Base-by-base conservation (phyloP, 2,329 filamentous ascomycete genomes). In the Fusarium hainanense region DNA sequence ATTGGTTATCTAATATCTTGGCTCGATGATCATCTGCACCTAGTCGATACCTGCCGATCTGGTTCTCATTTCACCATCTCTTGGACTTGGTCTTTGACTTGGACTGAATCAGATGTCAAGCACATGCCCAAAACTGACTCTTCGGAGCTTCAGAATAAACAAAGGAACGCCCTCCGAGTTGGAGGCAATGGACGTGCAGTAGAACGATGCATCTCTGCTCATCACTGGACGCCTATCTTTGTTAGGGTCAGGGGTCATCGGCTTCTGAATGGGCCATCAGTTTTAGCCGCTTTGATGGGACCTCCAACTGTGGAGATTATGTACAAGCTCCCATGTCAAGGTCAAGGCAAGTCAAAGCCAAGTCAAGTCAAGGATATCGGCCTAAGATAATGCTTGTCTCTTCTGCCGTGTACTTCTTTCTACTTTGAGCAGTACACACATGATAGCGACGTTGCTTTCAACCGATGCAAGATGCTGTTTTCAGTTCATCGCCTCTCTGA, bases 141-240 rank as follows among this genome's bases (percentile, higher is more conserved):
- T 65, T 40, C 11, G 16, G 34, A n/a, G 21, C 47, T 32, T 48
- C 42, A 46, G 43, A 64, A 64, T 18, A 52, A 64, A 60, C 50
- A 51, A 51, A 51, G 46, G 51, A 55, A 50, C 60, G 59, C 63
- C 63, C 66, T 62, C 58, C 49, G 54, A 54, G 60, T 66, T 58
- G 52, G 51, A 60, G 49, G 25, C n/a, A 46, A 44, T 41, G 48
- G 32, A 42, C n/a, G 32, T 63, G 37, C 56, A 63, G 28, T 37
- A 41, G 58, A 57, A 42, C 48, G 27, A 43, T 50, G 54, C 70
- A 73, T 55, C 56, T 63, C 51, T 67, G 43, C 34, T 50, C 64
- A 61, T 61, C 50, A 64, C 48, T 70, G 58, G 52, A 51, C 28
- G 52, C 68, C 72, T 63, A 72, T 70, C 58, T 70, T 51, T 60